Conservation (phyloP, 2,329 filamentous ascomycete genomes). For the Neofusicoccum cordaticola region DNA sequence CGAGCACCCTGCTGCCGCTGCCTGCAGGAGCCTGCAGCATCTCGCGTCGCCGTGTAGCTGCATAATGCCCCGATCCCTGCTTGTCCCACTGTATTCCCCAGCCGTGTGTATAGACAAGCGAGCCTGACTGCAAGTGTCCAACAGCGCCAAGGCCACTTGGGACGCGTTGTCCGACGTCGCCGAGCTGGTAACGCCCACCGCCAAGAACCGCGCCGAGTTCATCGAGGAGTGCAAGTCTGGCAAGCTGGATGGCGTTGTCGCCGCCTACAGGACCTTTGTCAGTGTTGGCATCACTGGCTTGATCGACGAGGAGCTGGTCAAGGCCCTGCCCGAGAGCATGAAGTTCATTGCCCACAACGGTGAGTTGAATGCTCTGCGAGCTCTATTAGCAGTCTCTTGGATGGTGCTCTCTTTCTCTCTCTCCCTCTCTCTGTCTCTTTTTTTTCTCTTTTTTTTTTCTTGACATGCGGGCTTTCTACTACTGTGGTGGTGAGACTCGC, state of each 20-base stretch:
- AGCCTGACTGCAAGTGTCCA: not conserved
- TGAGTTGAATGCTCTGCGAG: constrained; percentile 33
- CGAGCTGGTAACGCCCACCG: constrained; percentile 61
- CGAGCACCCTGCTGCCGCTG: not conserved
- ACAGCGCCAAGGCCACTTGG: constrained; percentile 65
- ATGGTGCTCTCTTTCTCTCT: too few relatives aligned
- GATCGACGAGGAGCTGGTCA: constrained; percentile 69
- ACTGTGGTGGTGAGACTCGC: too few relatives aligned
- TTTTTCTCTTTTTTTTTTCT: too few relatives aligned
- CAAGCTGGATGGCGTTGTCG: constrained; percentile 62
- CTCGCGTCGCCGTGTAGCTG: not conserved
- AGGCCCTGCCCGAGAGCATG: constrained; percentile 40
- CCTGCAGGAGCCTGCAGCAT: not conserved
- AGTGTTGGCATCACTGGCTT: constrained; percentile 64
- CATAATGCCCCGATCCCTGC: constrained; percentile 4
- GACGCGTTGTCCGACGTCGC: constrained; percentile 59
- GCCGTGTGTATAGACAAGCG: not conserved
- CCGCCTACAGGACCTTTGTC: constrained; percentile 68
- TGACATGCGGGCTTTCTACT: too few relatives aligned
- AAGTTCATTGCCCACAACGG: constrained; percentile 44
- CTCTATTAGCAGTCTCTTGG: too few relatives aligned
- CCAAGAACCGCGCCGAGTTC: constrained; percentile 65
- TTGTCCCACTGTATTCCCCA: not conserved
- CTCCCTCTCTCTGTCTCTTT: too few relatives aligned
- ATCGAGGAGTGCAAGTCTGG: constrained; percentile 65